Base-by-base conservation (phyloP, 768 basidiomycete species). In the Naematelia aurantialba region DNA sequence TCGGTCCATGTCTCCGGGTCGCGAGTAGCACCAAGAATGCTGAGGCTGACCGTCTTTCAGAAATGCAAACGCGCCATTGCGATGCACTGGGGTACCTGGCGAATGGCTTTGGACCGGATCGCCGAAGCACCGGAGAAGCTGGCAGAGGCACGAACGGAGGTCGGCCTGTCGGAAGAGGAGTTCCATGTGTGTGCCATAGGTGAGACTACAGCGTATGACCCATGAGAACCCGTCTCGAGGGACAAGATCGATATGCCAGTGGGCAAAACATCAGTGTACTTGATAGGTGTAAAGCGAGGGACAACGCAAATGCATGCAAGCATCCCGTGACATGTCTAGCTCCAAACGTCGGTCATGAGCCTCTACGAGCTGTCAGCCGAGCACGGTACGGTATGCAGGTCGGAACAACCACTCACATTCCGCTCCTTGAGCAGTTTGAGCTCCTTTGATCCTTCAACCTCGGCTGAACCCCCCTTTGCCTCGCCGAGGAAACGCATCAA, bases 391-490 rank as follows among this genome's bases (percentile, higher is more conserved):
- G 8, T 45, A 8, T 3, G 29, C 5, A 13, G 39, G 39, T 56
- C 17, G 13, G 19, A 8, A 3, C 0, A 10, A 44, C 22, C 1
- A 76, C 75, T 70, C 62, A 76, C 75, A 57, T 76, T 75, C 45
- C 76, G 62, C 78, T 98, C 96, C 82, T 99, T 99, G 78, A 99
- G 80, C 68, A 91, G 78, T 80, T 98, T 99, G 62, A 96, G 77
- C 81, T 97, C 93, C 56, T 91, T 89, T 2, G 81, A 84, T 39
- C 93, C 93, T 78, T 96, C 92, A 3, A 89, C 87, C 68, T 88
- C 88, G 1, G 84, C 86, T 19, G 82, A 85, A 21, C 93, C 96
- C 39, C 91, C 91, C 24, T 52, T 97, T 4, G 91, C 91, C 76
- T 93, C 89, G 11, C 88, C 96, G 19, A 99, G 82, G 63, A 81